Conservation (phyloP, 306 rosid genomes). For the Sicyos baderoa region DNA sequence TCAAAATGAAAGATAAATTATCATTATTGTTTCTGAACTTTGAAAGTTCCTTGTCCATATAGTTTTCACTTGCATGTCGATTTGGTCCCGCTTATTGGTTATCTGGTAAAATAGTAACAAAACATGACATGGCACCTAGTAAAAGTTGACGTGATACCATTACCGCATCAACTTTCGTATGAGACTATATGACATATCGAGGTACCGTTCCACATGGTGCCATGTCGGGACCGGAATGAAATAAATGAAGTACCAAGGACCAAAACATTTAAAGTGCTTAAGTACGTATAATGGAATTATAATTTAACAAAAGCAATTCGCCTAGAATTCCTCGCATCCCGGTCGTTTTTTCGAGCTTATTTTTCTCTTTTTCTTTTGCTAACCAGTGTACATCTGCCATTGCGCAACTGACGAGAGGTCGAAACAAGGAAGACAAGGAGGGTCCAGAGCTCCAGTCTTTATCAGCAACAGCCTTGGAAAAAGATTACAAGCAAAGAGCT, state of each 20-base stretch:
- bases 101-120: not conserved
- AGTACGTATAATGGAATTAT: not conserved
- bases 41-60: not conserved
- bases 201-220: not conserved
- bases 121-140: not conserved
- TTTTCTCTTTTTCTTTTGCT: not conserved
- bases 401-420: slow-evolving; percentile 70
- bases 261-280: not conserved
- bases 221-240: not conserved
- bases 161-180: not conserved
- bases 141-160: not conserved
- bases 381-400: slow-evolving; percentile 76
- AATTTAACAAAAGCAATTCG: not conserved
- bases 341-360: not conserved
- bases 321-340: not conserved
- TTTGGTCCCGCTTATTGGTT: slow-evolving; percentile 1
- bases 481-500: slow-evolving; percentile 90
- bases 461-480: slow-evolving; percentile 72
- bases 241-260: not conserved
- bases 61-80: not conserved
- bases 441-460: slow-evolving; percentile 72
- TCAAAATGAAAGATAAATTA: not conserved
- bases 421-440: slow-evolving; percentile 88
- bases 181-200: not conserved
- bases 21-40: not conserved